phyloP scores from a whole-genome alignment of 1,284 basidiomycete genomes.

The Trametes hirsuta region DNA sequence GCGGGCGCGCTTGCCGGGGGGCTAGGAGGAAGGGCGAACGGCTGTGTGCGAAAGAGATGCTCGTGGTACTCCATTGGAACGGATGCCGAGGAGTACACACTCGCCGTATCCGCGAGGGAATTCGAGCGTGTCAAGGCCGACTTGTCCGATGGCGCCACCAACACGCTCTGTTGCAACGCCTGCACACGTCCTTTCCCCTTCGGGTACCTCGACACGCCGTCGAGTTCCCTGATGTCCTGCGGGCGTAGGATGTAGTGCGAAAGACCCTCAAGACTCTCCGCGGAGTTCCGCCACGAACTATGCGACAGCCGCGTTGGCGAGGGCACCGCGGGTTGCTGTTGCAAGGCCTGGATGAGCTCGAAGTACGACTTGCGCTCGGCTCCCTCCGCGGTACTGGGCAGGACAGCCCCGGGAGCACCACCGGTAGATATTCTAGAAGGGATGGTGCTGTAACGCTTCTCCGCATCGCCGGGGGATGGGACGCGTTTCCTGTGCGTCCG shows the following conservation, averaged over 20 bases:
- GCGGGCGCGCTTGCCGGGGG: slow-evolving; percentile 17
- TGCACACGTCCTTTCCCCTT: slow-evolving; percentile 14
- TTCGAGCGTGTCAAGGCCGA: slow-evolving; percentile 18
- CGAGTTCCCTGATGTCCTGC: slow-evolving; percentile 19
- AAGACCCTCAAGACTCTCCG: slow-evolving; percentile 3
- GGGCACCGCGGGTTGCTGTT: slow-evolving; percentile 7
- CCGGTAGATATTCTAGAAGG: slow-evolving; percentile 14
- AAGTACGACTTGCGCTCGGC: slow-evolving; percentile 19
- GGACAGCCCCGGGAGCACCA: neutral
- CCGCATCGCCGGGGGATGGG: slow-evolving; percentile 13
- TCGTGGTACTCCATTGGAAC: slow-evolving; percentile 38
- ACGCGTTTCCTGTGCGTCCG: slow-evolving; percentile 14
- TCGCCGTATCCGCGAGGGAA: slow-evolving; percentile 37
- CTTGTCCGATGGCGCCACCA: slow-evolving; percentile 4
- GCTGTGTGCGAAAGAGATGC: slow-evolving; percentile 23
- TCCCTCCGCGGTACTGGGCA: neutral
- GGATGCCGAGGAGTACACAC: slow-evolving; percentile 45
- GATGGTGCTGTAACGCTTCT: slow-evolving; percentile 21
- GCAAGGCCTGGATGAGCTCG: slow-evolving; percentile 21
- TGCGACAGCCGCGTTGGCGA: slow-evolving; percentile 13
- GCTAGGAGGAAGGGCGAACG: slow-evolving; percentile 18
- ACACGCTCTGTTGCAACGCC: slow-evolving; percentile 8
- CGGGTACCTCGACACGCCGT: slow-evolving; percentile 16
- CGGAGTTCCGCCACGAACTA: slow-evolving; percentile 13
- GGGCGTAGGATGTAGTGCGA: slow-evolving; percentile 18